A percentile compares a stretch with the other conserved stretches of the same genome.
phyloP scores from a whole-genome alignment of 2,329 filamentous ascomycete species.

The Botrytis aclada region DNA sequence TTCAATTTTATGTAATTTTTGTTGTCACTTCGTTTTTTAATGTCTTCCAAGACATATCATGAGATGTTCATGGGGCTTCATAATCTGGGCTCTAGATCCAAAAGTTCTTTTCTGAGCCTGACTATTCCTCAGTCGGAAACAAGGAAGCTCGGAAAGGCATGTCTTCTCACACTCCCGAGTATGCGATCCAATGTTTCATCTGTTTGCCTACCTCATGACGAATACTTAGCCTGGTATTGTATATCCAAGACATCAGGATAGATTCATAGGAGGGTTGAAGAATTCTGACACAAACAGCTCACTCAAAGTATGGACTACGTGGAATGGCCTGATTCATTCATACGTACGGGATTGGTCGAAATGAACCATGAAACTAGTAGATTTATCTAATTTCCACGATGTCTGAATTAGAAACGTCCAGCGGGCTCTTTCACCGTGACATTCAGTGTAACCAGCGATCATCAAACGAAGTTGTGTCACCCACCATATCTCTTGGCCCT shows the following conservation, averaged over 20 bases:
- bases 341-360: not conserved
- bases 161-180: not conserved
- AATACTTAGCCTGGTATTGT: not conserved
- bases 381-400: not conserved
- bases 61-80: not conserved
- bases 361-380: not conserved
- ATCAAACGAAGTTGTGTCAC: not conserved
- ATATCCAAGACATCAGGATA: not conserved
- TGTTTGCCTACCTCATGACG: not conserved
- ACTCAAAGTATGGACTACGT: not conserved
- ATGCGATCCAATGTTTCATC: not conserved
- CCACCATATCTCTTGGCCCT: not conserved
- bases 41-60: not conserved
- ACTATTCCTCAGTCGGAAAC: not conserved
- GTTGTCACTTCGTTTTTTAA: too few species aligned
- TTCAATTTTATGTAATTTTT: not conserved
- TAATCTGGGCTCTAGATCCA: not conserved
- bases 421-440: not conserved
- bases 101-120: not conserved
- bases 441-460: not conserved
- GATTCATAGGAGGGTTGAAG: not conserved
- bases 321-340: constrained; percentile 3
- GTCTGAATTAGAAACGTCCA: not conserved
- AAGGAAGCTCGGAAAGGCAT: not conserved
- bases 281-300: not conserved